These are phyloP conservation scores for Cytospora piceae DNA, from an alignment of 2,329 filamentous ascomycete genomes.

Conservation along the genomic window DNA sequence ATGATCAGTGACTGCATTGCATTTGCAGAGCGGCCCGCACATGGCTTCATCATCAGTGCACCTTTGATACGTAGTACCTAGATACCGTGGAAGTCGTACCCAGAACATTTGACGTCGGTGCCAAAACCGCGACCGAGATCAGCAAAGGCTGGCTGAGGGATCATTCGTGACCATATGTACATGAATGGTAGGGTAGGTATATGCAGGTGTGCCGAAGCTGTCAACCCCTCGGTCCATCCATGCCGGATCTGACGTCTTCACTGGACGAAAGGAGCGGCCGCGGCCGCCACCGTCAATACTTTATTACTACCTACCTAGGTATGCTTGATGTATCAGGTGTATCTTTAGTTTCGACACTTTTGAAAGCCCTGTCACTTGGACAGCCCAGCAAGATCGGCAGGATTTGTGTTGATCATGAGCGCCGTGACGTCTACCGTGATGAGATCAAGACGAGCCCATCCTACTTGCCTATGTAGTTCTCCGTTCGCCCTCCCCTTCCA, in stretches of 20 bases:
- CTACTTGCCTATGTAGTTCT: background rate
- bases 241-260: constrained; percentile 6
- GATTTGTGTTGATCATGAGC: constrained; percentile 14
- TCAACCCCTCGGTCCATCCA: constrained; percentile 12
- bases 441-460: constrained; percentile 16
- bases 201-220: constrained; percentile 6
- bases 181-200: background rate
- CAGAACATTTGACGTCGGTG: background rate
- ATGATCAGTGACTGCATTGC: constrained; percentile 11
- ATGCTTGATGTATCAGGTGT: background rate
- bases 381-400: constrained; percentile 4
- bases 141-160: background rate
- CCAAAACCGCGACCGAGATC: background rate
- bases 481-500: background rate
- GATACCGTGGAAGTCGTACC: background rate
- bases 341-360: no score
- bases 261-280: background rate
- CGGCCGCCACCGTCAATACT: background rate
- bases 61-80: background rate
- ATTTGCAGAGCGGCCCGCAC: constrained; percentile 18
- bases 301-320: no score
- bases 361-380: no score
- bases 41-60: constrained; percentile 5
- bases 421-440: constrained; percentile 9
- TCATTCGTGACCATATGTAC: background rate